Evolutionary conservation across 2,329 filamentous ascomycete species (phyloP).

Genomic region (Niveomyces coronatus): DNA sequence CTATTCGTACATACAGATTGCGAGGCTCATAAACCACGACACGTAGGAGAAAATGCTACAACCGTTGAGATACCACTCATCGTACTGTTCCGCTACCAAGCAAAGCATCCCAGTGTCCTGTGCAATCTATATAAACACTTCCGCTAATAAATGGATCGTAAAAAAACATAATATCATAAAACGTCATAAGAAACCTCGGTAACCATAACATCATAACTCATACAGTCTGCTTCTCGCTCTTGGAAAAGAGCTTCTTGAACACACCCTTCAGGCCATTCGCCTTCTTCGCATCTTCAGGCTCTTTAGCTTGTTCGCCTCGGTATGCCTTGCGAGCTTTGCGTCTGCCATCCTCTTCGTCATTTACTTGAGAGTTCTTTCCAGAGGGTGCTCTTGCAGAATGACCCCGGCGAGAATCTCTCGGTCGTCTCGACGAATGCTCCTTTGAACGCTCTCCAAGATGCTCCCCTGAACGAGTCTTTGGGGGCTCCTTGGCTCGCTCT

Average conservation of each 20-base stretch:
- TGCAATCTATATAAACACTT: no score
- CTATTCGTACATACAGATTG: no score
- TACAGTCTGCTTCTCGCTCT: slow-evolving; percentile 12
- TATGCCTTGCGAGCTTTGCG: slow-evolving; percentile 26
- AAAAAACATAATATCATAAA: slow-evolving; percentile 15
- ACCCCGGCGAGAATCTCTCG: neutral
- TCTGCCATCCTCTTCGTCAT: slow-evolving; percentile 16
- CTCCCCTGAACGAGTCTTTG: neutral
- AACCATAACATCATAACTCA: slow-evolving; percentile 8
- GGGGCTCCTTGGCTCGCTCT: no score
- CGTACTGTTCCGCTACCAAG: no score
- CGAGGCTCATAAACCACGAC: no score
- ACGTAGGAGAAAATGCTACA: no score
- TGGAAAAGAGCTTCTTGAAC: slow-evolving; percentile 21
- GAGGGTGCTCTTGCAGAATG: slow-evolving; percentile 17
- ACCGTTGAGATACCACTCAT: no score
- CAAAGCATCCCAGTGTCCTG: no score
- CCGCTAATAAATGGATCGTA: no score
- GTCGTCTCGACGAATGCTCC: neutral
- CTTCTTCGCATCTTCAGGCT: slow-evolving; percentile 21
- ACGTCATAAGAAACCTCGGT: slow-evolving; percentile 6
- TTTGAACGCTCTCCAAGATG: neutral
- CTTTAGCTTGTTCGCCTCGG: slow-evolving; percentile 22
- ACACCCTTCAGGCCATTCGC: slow-evolving; percentile 19
- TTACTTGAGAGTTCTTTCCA: neutral